Conservation (phyloP, 1,139 yeast genomes). For the Dujonia santamariae region DNA sequence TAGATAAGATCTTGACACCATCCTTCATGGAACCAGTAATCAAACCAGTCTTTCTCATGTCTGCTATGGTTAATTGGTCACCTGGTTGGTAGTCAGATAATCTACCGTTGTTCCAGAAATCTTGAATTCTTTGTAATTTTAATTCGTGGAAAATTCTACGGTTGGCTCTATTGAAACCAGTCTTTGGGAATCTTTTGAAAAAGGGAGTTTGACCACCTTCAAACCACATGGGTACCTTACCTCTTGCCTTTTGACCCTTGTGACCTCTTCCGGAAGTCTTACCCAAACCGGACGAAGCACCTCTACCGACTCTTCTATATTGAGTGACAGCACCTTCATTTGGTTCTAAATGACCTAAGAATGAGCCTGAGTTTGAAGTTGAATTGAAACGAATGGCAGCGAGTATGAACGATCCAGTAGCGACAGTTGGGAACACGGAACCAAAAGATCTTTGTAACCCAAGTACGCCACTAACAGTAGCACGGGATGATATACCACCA, state of each 20-base stretch:
- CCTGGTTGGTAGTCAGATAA: constrained; percentile 55
- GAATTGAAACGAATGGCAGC: not conserved
- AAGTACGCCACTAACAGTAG: no score
- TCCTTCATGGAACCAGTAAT: constrained; percentile 68
- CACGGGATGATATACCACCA: no score
- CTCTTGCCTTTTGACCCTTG: constrained; percentile 97
- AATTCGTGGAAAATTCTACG: constrained; percentile 49
- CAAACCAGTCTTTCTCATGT: constrained; percentile 71
- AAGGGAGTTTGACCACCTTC: constrained; percentile 99
- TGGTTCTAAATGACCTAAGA: constrained; percentile 38
- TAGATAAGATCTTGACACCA: constrained; percentile 81
- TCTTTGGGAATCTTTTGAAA: constrained; percentile 83
- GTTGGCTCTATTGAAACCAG: constrained; percentile 73
- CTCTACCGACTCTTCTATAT: constrained; percentile 86
- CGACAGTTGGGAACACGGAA: no score
- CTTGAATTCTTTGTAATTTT: constrained; percentile 57
- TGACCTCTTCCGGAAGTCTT: constrained; percentile 97
- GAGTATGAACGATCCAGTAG: no score
- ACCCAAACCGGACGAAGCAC: constrained; percentile 92
- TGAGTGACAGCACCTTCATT: constrained; percentile 38
- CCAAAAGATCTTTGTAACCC: no score
- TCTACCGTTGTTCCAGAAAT: constrained; percentile 65
- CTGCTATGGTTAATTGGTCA: constrained; percentile 57
- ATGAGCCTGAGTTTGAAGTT: constrained; percentile 14
- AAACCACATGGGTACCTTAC: constrained; percentile 86